Evolutionary conservation across 495 filamentous ascomycete genomes (phyloP).

Genomic region (Aspergillus ostianus): DNA sequence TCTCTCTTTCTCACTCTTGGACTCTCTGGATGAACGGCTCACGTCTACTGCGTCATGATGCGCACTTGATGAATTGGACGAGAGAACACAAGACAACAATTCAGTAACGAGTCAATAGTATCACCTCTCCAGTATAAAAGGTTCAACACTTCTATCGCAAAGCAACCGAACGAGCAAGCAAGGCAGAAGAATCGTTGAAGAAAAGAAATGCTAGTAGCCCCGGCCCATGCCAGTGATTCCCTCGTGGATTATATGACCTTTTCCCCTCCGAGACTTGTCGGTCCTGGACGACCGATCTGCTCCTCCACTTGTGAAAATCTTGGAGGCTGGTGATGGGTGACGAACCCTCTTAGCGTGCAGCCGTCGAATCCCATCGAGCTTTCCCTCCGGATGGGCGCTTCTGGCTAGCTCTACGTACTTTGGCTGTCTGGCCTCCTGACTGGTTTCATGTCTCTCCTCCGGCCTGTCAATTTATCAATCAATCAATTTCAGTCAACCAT

Average conservation of each 20-base stretch:
- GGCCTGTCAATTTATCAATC: not conserved
- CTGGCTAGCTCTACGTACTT: not conserved
- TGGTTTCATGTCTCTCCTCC: not conserved
- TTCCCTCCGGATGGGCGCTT: conserved; percentile 3
- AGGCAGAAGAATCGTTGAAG: not conserved
- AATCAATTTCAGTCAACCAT: not conserved
- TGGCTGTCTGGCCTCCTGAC: not conserved
- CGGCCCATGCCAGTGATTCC: not conserved
- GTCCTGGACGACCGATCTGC: not conserved
- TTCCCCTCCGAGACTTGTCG: not conserved
- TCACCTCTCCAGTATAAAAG: too few species aligned
- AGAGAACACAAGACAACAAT: too few species aligned
- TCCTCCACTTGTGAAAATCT: conserved; percentile 11
- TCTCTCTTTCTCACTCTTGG: not conserved
- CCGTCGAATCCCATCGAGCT: conserved; percentile 14
- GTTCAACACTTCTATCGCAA: too few species aligned
- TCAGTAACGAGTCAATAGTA: too few species aligned
- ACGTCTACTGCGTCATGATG: too few species aligned
- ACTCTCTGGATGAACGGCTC: not conserved
- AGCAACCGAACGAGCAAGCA: too few species aligned
- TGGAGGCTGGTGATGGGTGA: conserved; percentile 12
- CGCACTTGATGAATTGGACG: not conserved
- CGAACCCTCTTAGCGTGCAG: conserved; percentile 5
- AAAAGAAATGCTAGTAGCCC: not conserved
- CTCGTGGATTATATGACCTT: conserved; percentile 1